A percentile compares a stretch with the other conserved stretches of the same genome.
Conservation (phyloP, 805 yeast genomes). For the Yamadazyma philogaea region DNA sequence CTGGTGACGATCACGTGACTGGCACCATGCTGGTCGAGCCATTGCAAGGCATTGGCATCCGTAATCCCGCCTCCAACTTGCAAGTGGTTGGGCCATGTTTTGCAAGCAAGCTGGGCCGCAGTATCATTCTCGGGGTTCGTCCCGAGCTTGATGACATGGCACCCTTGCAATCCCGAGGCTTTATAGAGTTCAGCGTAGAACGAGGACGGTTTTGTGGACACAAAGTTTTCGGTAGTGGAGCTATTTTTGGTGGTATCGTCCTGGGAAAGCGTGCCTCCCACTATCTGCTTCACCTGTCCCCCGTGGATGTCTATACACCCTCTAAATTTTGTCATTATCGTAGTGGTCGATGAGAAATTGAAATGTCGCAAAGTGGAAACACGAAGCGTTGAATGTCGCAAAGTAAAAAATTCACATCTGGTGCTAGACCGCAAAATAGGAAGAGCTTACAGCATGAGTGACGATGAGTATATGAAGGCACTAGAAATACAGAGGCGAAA, state of each 20-base stretch:
- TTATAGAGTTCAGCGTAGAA: constrained; percentile 73
- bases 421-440: not conserved
- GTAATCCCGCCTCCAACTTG: constrained; percentile 96
- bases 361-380: not conserved
- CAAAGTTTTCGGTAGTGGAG: constrained; percentile 56
- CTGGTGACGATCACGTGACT: constrained; percentile 89
- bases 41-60: constrained; percentile 62
- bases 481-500: constrained; percentile 55
- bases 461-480: constrained; percentile 29
- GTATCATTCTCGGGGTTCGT: constrained; percentile 67
- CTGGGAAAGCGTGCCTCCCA: constrained; percentile 78
- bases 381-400: not conserved
- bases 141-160: constrained; percentile 93
- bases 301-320: constrained; percentile 96
- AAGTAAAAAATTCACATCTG: not conserved
- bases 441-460: constrained; percentile 10
- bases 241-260: constrained; percentile 40
- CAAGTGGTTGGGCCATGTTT: constrained; percentile 66
- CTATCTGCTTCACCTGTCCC: constrained; percentile 95
- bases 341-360: not conserved
- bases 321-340: constrained; percentile 73
- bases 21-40: constrained; percentile 75
- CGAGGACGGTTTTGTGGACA: constrained; percentile 68
- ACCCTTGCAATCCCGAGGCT: constrained; percentile 57
- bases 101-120: constrained; percentile 76